These are phyloP conservation scores for Trapa incisa DNA, from an alignment of 345 rosid genomes.

Conservation along the genomic window DNA sequence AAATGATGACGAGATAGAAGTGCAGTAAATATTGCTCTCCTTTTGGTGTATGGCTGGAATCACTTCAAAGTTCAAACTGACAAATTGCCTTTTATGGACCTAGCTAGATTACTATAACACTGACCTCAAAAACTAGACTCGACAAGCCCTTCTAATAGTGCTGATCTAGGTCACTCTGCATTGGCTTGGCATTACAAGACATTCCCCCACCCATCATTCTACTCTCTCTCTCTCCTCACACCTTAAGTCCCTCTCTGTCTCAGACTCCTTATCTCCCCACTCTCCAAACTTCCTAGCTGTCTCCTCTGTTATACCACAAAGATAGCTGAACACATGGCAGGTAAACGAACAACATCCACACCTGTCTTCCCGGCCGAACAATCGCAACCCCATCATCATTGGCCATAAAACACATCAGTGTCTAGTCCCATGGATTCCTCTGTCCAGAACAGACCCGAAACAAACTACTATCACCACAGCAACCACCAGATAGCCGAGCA, in stretches of 20 bases:
- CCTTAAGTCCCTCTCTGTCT: not conserved
- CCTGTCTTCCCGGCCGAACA: not conserved
- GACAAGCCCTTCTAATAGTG: too few relatives aligned
- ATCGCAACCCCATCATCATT: not conserved
- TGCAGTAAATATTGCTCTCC: too few relatives aligned
- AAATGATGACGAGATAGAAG: too few relatives aligned
- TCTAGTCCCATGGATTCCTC: not conserved
- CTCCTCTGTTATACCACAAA: not conserved
- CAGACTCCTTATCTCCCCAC: not conserved
- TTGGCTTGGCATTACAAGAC: not conserved
- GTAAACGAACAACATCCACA: slow-evolving; percentile 1
- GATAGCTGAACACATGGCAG: not conserved
- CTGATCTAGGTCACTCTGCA: not conserved
- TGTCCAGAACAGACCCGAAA: not conserved
- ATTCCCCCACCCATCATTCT: not conserved
- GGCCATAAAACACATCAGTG: not conserved
- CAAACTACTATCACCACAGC: not conserved
- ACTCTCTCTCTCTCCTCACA: slow-evolving; percentile 6
- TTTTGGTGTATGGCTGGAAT: too few relatives aligned
- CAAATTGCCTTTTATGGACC: too few relatives aligned
- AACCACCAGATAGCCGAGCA: slow-evolving; percentile 9
- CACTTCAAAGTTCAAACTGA: too few relatives aligned
- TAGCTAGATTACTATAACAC: too few relatives aligned
- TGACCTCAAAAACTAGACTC: too few relatives aligned
- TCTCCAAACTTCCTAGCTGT: not conserved